Evolutionary conservation across 176 grass and related monocot species (phyloP).

Genomic region (Oryza rufipogon): DNA sequence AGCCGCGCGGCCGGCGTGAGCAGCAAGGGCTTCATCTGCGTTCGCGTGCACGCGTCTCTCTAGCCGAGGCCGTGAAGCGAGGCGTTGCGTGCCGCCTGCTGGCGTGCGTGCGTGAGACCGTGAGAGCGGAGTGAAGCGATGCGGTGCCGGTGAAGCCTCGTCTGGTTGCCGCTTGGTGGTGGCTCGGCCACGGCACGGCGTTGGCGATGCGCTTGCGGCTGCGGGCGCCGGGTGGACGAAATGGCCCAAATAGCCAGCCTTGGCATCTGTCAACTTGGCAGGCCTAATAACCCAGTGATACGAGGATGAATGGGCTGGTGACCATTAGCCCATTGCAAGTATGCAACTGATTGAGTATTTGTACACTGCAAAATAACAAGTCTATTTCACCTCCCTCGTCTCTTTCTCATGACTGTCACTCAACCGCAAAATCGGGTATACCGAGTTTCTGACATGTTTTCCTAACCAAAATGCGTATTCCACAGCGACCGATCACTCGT

Average conservation of each 20-base stretch:
- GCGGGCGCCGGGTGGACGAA: neutral
- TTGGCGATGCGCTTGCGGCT: neutral
- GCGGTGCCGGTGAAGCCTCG: neutral
- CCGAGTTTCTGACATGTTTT: neutral
- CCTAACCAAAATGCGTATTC: neutral
- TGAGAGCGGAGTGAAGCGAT: neutral
- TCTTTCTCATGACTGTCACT: no score
- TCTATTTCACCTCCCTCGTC: no score
- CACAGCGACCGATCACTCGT: neutral
- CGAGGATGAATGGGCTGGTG: no score
- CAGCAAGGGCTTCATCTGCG: constrained; percentile 50
- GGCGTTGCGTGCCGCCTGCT: neutral
- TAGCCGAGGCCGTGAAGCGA: neutral
- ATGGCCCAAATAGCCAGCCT: neutral
- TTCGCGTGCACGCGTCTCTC: constrained; percentile 47
- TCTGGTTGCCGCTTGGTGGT: constrained; percentile 15
- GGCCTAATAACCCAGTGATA: neutral
- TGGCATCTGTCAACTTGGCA: neutral
- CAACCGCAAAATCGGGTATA: no score
- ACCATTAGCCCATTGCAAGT: neutral
- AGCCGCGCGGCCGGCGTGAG: constrained; percentile 36
- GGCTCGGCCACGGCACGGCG: neutral
- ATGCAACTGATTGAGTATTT: neutral
- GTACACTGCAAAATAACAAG: neutral
- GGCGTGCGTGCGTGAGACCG: no score